phyloP scores from a whole-genome alignment of 345 rosid species.

The Arabis alpina region DNA sequence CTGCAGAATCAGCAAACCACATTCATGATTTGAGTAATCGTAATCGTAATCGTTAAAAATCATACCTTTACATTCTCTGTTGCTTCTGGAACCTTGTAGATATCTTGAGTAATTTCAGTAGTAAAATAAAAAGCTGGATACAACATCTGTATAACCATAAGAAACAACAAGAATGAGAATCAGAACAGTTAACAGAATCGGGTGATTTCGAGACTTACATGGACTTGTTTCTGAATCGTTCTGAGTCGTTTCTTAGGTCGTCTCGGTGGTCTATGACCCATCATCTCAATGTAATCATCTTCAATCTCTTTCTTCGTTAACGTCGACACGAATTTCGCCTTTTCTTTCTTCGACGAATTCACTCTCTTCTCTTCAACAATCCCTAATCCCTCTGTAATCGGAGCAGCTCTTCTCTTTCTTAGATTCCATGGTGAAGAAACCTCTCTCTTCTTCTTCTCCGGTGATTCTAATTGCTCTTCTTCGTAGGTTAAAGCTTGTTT shows the following conservation, averaged over 20 bases:
- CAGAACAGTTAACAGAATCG: too few species aligned
- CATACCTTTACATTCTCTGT: constrained; percentile 62
- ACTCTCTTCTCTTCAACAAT: constrained; percentile 41
- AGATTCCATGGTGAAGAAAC: constrained; percentile 70
- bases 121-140: constrained; percentile 73
- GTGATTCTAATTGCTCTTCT: not conserved
- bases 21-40: too few species aligned
- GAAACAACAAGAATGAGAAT: not conserved
- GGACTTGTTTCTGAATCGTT: constrained; percentile 63
- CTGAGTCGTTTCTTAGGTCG: constrained; percentile 78
- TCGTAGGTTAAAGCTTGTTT: constrained; percentile 30
- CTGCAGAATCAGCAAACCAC: constrained; percentile 19
- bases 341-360: constrained; percentile 45
- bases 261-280: constrained; percentile 59
- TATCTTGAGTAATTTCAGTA: constrained; percentile 60
- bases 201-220: constrained; percentile 49
- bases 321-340: constrained; percentile 48
- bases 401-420: constrained; percentile 68
- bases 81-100: constrained; percentile 66
- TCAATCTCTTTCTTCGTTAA: constrained; percentile 74
- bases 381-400: constrained; percentile 38
- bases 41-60: not conserved
- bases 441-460: constrained; percentile 30
- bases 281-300: constrained; percentile 59
- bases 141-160: constrained; percentile 51